These are phyloP conservation scores for Cystofilobasidium macerans DNA, from an alignment of 768 basidiomycete species.

Conservation along the genomic window DNA sequence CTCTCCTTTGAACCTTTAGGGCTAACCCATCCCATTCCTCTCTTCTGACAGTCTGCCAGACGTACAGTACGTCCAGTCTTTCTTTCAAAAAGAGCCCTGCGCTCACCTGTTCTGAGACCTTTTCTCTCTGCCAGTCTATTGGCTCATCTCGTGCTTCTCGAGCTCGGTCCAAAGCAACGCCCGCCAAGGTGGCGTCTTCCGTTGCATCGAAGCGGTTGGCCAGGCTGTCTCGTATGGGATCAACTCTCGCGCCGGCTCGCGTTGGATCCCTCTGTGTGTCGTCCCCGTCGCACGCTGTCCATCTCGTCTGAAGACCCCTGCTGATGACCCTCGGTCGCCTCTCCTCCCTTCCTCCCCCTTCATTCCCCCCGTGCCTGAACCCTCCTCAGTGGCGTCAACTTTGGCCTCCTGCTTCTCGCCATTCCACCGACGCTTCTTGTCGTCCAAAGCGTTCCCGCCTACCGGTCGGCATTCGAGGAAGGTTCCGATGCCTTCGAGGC, in stretches of 20 bases:
- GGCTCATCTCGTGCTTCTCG: slow-evolving; percentile 3
- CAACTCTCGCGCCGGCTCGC: not conserved
- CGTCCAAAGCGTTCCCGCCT: not conserved
- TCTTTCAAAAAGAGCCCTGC: no score
- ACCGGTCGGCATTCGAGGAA: not conserved
- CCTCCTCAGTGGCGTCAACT: not conserved
- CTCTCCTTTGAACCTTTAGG: no score
- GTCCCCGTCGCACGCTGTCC: not conserved
- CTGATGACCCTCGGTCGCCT: no score
- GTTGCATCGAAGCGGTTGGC: not conserved
- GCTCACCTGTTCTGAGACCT: not conserved
- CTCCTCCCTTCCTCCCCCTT: not conserved
- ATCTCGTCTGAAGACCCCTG: no score
- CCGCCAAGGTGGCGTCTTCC: slow-evolving; percentile 3
- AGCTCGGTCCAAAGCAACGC: slow-evolving; percentile 7
- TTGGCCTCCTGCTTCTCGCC: not conserved
- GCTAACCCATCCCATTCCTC: no score
- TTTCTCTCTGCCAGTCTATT: not conserved
- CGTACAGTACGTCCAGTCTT: not conserved
- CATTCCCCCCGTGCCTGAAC: not conserved
- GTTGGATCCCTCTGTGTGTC: slow-evolving; percentile 1
- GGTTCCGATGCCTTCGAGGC: not conserved
- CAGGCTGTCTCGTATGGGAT: not conserved
- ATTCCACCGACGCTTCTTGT: not conserved
- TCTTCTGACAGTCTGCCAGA: not conserved